Base-by-base conservation (phyloP, 805 yeast species). In the Yamadazyma scolyti region DNA sequence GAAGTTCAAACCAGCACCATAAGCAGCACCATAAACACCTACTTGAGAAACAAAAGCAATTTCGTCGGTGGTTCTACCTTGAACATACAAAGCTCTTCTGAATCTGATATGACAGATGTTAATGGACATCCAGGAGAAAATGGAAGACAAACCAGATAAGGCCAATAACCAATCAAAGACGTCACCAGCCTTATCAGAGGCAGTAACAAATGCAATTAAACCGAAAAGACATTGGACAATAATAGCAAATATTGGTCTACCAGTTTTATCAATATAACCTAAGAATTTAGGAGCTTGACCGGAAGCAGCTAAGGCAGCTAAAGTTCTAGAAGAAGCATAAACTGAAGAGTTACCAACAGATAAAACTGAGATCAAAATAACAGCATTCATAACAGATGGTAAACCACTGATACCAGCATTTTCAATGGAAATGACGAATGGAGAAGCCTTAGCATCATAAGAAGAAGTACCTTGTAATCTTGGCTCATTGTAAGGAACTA, bases 1-100 rank as follows among this genome's bases (percentile, higher is more conserved):
- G 19, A 71, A 22, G 52, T 78, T 78, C 49, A 87, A 58, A 16
- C 58, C 36, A 11, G 74, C 48, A 33, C 93, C 94, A 52, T 72
- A 73, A 38, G 51, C 54, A 1, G 94, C 79, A 28, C 94, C 94
- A 44, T 52, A 60, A 18, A 79, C 56, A 44, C 95, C 95, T 23
- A 72, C 64, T 36, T 77, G 81, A 4, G 95, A 71, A 27, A 64
- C 67, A 58, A 75, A 86, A 0, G 80, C 68, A 30, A 85, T 62
- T 55, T 85, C 93, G 36, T 74, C 76, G 7, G 78, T 61, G n/a
- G 65, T 53, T 62, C 89, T 73, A 28, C 87, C 87, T 58, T 82
- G 86, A 5, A 56, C 68, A 2, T 54, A 50, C 58, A 87, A 57
- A 6, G 83, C 90, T 36, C 66, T 56, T 67, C 90, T 61, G 48